phyloP scores from a whole-genome alignment of 2,329 filamentous ascomycete genomes.

The Rosellinia necatrix region DNA sequence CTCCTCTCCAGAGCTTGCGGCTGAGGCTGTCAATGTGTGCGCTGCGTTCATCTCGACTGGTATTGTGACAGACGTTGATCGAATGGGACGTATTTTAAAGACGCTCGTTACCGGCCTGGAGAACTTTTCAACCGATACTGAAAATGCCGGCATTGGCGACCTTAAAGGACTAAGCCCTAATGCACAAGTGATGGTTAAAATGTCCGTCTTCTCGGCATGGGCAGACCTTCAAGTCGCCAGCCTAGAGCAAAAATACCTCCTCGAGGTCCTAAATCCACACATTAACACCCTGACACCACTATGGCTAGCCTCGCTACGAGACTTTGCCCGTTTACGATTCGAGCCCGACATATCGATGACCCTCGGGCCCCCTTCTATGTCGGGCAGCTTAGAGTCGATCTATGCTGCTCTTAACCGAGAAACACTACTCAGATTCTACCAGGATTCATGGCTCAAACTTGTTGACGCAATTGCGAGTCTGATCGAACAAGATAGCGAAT shows the following conservation, averaged over 20 bases:
- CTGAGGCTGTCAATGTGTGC: constrained; percentile 95
- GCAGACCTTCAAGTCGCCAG: constrained; percentile 96
- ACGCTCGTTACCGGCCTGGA: constrained; percentile 88
- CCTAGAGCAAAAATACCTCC: constrained; percentile 85
- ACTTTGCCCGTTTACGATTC: constrained; percentile 90
- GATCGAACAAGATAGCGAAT: constrained; percentile 96
- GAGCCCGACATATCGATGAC: constrained; percentile 97
- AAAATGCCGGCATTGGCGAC: constrained; percentile 88
- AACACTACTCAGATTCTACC: constrained; percentile 92
- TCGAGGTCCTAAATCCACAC: constrained; percentile 86
- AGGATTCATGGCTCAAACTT: constrained; percentile 94
- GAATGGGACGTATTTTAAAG: constrained; percentile 98
- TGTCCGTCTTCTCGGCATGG: constrained; percentile 96
- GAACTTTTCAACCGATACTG: constrained; percentile 82
- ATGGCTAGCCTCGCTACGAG: constrained; percentile 90
- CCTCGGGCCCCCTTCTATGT: constrained; percentile 77
- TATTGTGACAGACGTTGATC: constrained; percentile 94
- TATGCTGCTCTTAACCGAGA: constrained; percentile 95
- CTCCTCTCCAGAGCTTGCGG: constrained; percentile 92
- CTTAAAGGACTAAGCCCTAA: constrained; percentile 92
- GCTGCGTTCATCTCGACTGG: constrained; percentile 97
- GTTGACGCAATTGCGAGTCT: constrained; percentile 97
- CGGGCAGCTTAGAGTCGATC: constrained; percentile 87
- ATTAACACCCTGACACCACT: constrained; percentile 88
- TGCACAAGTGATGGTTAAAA: constrained; percentile 97